Conservation (phyloP, 192 early-diverging fungal species). For the Backusella liffmaniae region DNA sequence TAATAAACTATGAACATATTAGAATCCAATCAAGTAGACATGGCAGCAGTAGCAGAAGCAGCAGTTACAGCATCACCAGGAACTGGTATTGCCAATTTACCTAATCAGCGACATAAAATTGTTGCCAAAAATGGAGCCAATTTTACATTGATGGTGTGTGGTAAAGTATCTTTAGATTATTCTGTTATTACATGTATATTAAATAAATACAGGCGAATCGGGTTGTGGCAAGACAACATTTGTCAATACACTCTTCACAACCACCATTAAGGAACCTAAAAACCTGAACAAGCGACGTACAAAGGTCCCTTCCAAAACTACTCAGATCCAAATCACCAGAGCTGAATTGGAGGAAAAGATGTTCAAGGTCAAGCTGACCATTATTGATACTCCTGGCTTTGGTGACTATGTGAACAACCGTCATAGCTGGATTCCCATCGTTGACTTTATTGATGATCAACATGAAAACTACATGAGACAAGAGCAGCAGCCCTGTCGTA, state of each 20-base stretch:
- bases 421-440: slow-evolving; percentile 97
- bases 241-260: slow-evolving; percentile 98
- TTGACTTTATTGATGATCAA: slow-evolving; percentile 98
- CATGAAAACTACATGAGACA: slow-evolving; percentile 93
- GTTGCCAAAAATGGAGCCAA: slow-evolving; percentile 95
- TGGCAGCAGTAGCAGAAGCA: slow-evolving; percentile 19
- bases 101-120: slow-evolving; percentile 98
- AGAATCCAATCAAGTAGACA: not conserved
- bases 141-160: slow-evolving; percentile 96
- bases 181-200: not conserved
- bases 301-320: slow-evolving; percentile 90
- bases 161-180: slow-evolving; percentile 39
- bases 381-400: slow-evolving; percentile 91
- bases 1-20: not conserved
- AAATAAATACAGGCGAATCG: slow-evolving; percentile 72
- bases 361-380: slow-evolving; percentile 94
- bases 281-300: slow-evolving; percentile 73
- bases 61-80: slow-evolving; percentile 41
- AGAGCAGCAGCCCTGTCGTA: slow-evolving; percentile 84
- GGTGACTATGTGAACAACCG: slow-evolving; percentile 92
- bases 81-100: slow-evolving; percentile 96
- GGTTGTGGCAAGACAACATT: slow-evolving; percentile 98
- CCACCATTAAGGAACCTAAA: slow-evolving; percentile 90
- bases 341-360: slow-evolving; percentile 98
- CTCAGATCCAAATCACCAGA: slow-evolving; percentile 95